Conservation (phyloP, 768 basidiomycete species). For the Phallus indusiatus region DNA sequence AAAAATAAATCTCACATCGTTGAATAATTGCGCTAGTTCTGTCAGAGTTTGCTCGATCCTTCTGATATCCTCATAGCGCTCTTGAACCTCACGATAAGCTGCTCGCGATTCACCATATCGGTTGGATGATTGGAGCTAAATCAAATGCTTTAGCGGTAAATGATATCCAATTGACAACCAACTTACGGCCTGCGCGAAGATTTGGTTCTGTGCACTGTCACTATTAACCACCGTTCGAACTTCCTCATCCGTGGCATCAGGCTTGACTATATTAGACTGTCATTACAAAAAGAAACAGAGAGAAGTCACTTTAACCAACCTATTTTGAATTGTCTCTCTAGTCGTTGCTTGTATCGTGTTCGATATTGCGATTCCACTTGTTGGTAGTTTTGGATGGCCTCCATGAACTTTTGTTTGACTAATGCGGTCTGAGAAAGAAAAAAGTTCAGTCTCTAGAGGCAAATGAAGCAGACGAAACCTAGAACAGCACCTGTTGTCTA, state of each 20-base stretch:
- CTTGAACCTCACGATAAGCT: slow-evolving; percentile 83
- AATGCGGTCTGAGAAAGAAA: slow-evolving; percentile 38
- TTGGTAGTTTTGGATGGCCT: slow-evolving; percentile 72
- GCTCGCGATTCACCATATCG: slow-evolving; percentile 76
- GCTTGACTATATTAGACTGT: no score
- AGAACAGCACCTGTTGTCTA: slow-evolving; percentile 55
- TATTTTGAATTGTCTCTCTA: slow-evolving; percentile 72
- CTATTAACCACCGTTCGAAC: slow-evolving; percentile 64
- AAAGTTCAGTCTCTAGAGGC: not conserved
- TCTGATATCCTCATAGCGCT: slow-evolving; percentile 76
- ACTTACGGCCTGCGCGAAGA: slow-evolving; percentile 68
- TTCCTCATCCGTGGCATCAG: slow-evolving; percentile 76
- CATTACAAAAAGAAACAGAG: not conserved
- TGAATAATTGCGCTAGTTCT: slow-evolving; percentile 85
- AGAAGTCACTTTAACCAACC: slow-evolving; percentile 31
- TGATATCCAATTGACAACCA: not conserved
- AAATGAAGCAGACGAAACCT: not conserved
- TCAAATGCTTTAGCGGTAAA: not conserved
- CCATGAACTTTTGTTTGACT: slow-evolving; percentile 64
- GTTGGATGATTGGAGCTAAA: slow-evolving; percentile 61
- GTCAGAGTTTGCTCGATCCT: slow-evolving; percentile 79
- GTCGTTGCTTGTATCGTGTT: slow-evolving; percentile 50
- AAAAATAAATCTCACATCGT: slow-evolving; percentile 43
- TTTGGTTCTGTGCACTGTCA: slow-evolving; percentile 50
- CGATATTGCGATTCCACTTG: slow-evolving; percentile 64